phyloP scores from a whole-genome alignment of 1,284 basidiomycete genomes.

The Leccinum pallidistipes region DNA sequence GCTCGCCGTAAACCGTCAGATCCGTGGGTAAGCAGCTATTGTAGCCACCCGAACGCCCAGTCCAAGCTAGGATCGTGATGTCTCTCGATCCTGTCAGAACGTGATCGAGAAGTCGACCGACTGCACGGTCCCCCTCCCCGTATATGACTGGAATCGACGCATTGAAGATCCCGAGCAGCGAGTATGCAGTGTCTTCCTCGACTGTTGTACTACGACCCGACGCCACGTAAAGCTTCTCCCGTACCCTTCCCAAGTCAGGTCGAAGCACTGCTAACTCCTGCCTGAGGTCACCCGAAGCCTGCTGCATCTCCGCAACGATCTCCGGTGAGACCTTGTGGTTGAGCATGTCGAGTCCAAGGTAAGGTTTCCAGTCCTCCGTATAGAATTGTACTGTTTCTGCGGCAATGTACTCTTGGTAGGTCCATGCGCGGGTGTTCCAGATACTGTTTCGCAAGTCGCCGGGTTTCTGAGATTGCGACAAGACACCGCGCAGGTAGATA shows the following conservation, averaged over 20 bases:
- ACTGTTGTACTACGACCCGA: conserved; percentile 11
- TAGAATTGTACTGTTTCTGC: conserved; percentile 7
- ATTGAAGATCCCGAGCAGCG: conserved; percentile 17
- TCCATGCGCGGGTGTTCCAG: conserved; percentile 11
- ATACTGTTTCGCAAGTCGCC: background rate
- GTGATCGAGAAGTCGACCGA: conserved; percentile 17
- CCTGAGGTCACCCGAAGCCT: background rate
- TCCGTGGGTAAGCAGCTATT: conserved; percentile 14
- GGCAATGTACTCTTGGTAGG: conserved; percentile 17
- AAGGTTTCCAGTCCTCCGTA: conserved; percentile 17
- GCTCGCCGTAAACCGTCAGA: conserved; percentile 10
- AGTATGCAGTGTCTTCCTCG: conserved; percentile 18
- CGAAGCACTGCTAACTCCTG: conserved; percentile 1
- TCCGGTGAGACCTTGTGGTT: conserved; percentile 14
- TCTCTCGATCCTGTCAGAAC: conserved; percentile 10
- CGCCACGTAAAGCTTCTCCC: conserved; percentile 17
- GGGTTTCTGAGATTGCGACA: background rate
- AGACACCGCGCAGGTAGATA: conserved; percentile 1
- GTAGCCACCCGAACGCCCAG: conserved; percentile 1
- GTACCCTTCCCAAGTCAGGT: conserved; percentile 4
- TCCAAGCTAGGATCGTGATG: conserved; percentile 17
- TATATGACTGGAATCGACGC: conserved; percentile 8
- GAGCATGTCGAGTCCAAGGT: conserved; percentile 6
- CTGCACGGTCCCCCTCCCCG: conserved; percentile 10
- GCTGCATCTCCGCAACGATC: conserved; percentile 8